Conservation (phyloP, 177 flowering plant species). For the Telopea speciosissima region DNA sequence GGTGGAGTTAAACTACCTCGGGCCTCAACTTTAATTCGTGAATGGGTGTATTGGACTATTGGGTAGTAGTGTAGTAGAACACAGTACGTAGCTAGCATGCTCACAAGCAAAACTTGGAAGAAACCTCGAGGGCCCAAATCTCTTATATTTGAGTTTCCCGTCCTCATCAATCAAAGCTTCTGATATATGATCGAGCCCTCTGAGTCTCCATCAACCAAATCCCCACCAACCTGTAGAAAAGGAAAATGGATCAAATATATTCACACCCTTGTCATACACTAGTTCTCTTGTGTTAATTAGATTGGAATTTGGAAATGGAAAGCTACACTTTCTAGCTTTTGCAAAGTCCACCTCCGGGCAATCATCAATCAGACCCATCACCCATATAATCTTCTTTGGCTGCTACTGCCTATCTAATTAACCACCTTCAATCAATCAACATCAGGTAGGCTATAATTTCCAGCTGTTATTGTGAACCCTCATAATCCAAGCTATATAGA, state of each 20-base stretch:
- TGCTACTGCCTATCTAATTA: neutral
- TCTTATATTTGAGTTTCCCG: neutral
- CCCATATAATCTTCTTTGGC: too few species aligned
- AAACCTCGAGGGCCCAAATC: too few species aligned
- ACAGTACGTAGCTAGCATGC: too few species aligned
- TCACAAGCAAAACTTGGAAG: neutral
- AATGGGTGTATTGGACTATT: too few species aligned
- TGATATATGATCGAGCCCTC: neutral
- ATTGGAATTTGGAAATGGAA: too few species aligned
- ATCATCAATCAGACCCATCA: too few species aligned
- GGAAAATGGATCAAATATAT: neutral
- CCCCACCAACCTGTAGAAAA: slow-evolving; percentile 12
- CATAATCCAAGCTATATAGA: neutral
- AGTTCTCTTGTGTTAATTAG: too few species aligned
- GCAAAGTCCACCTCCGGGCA: too few species aligned
- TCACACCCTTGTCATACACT: neutral
- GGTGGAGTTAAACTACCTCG: too few species aligned
- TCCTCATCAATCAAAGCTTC: neutral
- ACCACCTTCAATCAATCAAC: neutral
- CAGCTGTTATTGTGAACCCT: neutral
- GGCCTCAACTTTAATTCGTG: too few species aligned
- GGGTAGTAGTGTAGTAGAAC: too few species aligned
- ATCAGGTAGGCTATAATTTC: neutral
- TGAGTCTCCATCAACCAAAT: slow-evolving; percentile 5
- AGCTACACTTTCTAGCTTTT: too few species aligned